Percentiles rank a stretch among this genome's conserved stretches.
phyloP scores from a whole-genome alignment of 1,139 yeast species.

The Nakaseomyces bracarensis region DNA sequence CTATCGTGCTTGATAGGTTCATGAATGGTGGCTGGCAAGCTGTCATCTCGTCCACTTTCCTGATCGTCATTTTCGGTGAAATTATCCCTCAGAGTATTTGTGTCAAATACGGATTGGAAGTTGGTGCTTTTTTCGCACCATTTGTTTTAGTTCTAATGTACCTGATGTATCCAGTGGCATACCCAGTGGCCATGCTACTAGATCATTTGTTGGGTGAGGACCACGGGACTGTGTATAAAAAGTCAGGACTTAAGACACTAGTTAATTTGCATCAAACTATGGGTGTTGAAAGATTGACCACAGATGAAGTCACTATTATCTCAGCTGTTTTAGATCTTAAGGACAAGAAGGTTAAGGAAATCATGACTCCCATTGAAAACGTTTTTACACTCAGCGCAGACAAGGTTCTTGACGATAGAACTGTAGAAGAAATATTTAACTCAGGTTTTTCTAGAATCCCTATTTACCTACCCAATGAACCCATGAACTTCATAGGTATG shows the following conservation, averaged over 20 bases:
- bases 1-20: constrained; percentile 85
- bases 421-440: constrained; percentile 84
- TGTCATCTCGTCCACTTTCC: constrained; percentile 81
- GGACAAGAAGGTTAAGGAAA: constrained; percentile 76
- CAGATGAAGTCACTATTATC: constrained; percentile 93
- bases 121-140: constrained; percentile 87
- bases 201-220: constrained; percentile 87
- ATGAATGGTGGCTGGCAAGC: constrained; percentile 99
- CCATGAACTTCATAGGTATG: constrained; percentile 91
- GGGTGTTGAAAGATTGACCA: constrained; percentile 90
- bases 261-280: constrained; percentile 88
- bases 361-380: constrained; percentile 92
- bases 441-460: constrained; percentile 96
- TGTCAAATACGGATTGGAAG: constrained; percentile 85
- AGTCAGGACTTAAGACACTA: constrained; percentile 84
- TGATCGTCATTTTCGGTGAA: constrained; percentile 92
- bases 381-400: constrained; percentile 88
- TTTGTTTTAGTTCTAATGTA: constrained; percentile 83
- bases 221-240: constrained; percentile 90
- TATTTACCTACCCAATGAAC: constrained; percentile 86
- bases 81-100: constrained; percentile 91
- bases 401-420: constrained; percentile 68
- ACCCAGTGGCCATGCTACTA: constrained; percentile 75
- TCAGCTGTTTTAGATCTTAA: constrained; percentile 89
- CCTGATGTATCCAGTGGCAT: constrained; percentile 83